Conservation (phyloP, 257 asterid species). For the Perilla frutescens region DNA sequence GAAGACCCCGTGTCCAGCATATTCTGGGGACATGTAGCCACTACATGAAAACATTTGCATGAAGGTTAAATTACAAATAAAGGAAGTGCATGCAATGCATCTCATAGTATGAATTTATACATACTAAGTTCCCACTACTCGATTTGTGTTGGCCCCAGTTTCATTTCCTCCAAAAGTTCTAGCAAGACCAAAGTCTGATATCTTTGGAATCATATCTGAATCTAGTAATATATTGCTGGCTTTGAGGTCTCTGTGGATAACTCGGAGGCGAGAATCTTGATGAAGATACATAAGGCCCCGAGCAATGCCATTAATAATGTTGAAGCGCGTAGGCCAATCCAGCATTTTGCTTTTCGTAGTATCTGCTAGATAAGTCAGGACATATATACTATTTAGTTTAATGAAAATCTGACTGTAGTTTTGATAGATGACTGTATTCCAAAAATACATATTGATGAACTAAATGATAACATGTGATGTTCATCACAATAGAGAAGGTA, state of each 20-base stretch:
- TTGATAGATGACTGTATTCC: no score
- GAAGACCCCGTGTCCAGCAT: constrained; percentile 31
- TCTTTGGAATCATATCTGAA: constrained; percentile 52
- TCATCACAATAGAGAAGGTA: no score
- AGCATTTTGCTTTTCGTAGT: constrained; percentile 29
- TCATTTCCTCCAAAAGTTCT: constrained; percentile 52
- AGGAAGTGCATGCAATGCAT: not conserved
- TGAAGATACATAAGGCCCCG: constrained; percentile 60
- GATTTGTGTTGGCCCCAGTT: constrained; percentile 47
- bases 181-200: constrained; percentile 63
- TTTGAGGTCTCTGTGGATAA: constrained; percentile 58
- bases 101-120: not conserved
- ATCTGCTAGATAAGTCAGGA: constrained; percentile 36
- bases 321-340: constrained; percentile 57
- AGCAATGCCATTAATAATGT: constrained; percentile 50
- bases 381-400: no score
- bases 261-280: constrained; percentile 56
- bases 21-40: constrained; percentile 46
- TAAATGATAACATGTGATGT: no score
- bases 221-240: constrained; percentile 62
- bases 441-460: no score
- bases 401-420: no score
- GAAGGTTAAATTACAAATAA: not conserved
- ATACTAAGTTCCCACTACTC: constrained; percentile 63
- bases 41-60: constrained; percentile 11